Conservation (phyloP, 2,329 filamentous ascomycete genomes). For the Colletotrichum limetticola region DNA sequence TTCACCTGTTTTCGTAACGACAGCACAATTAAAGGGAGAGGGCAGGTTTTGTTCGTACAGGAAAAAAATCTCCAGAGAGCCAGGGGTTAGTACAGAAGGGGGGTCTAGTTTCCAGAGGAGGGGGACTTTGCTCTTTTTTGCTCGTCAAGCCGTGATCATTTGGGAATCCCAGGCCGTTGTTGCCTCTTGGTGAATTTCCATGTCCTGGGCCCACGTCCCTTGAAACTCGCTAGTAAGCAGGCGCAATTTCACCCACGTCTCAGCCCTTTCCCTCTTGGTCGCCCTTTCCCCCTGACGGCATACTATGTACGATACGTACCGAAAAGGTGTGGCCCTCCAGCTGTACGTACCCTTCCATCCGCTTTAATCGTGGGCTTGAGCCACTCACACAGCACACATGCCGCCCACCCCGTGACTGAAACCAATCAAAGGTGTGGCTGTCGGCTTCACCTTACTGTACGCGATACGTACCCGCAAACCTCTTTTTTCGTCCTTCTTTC, state of each 20-base stretch:
- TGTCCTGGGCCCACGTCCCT: constrained; percentile 47
- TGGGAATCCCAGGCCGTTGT: constrained; percentile 19
- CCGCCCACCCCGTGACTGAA: neutral
- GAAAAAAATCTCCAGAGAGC: neutral
- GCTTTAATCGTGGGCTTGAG: neutral
- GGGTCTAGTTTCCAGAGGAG: neutral
- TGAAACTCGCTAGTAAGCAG: constrained; percentile 65
- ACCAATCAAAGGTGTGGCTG: neutral
- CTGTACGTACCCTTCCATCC: no score
- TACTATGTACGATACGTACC: constrained; percentile 2
- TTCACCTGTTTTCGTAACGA: constrained; percentile 36
- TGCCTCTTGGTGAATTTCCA: constrained; percentile 15
- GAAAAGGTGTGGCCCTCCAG: neutral
- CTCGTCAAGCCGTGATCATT: constrained; percentile 3
- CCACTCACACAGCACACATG: neutral
- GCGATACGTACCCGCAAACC: no score
- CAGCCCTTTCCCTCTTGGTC: constrained; percentile 48
- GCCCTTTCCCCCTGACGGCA: neutral
- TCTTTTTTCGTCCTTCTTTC: neutral
- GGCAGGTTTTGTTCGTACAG: constrained; percentile 26
- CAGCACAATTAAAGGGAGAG: constrained; percentile 33
- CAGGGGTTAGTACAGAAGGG: neutral
- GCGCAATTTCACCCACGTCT: constrained; percentile 60
- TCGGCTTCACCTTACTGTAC: neutral
- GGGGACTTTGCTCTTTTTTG: neutral